Percentiles rank a stretch among this genome's conserved stretches.
Evolutionary conservation across 1,284 basidiomycete genomes (phyloP).

Genomic region (Cystobasidiaceae sp.): DNA sequence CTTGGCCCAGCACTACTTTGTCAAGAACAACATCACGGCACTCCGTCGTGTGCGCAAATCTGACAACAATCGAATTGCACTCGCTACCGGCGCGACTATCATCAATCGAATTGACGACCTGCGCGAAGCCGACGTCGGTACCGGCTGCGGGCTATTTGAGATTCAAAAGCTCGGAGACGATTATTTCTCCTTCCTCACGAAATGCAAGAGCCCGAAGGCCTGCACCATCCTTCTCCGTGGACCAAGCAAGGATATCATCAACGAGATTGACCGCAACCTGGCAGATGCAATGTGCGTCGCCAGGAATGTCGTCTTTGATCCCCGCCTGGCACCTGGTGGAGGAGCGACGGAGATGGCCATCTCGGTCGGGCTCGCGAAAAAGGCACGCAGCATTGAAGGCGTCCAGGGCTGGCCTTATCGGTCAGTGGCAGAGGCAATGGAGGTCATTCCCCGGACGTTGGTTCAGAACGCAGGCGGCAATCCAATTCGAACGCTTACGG

Average conservation of each 20-base stretch:
- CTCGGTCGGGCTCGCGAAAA: conserved; percentile 78
- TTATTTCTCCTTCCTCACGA: conserved; percentile 93
- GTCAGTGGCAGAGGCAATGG: conserved; percentile 92
- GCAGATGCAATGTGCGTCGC: conserved; percentile 98
- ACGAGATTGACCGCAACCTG: conserved; percentile 95
- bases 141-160: conserved; percentile 87
- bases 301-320: conserved; percentile 94
- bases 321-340: conserved; percentile 82
- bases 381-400: conserved; percentile 71
- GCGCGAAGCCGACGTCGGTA: conserved; percentile 84
- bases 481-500: conserved; percentile 84
- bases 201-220: conserved; percentile 89
- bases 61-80: conserved; percentile 97
- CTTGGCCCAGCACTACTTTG: conserved; percentile 86
- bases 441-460: conserved; percentile 92
- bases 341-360: conserved; percentile 99
- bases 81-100: conserved; percentile 91
- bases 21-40: conserved; percentile 83
- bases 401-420: conserved; percentile 85
- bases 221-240: conserved; percentile 98
- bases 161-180: conserved; percentile 81
- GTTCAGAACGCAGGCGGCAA: conserved; percentile 96
- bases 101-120: conserved; percentile 96
- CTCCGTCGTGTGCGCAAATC: conserved; percentile 94
- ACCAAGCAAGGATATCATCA: conserved; percentile 94